Base-by-base conservation (phyloP, 352 stramenopile genomes). In the Phytopythium aichiense region DNA sequence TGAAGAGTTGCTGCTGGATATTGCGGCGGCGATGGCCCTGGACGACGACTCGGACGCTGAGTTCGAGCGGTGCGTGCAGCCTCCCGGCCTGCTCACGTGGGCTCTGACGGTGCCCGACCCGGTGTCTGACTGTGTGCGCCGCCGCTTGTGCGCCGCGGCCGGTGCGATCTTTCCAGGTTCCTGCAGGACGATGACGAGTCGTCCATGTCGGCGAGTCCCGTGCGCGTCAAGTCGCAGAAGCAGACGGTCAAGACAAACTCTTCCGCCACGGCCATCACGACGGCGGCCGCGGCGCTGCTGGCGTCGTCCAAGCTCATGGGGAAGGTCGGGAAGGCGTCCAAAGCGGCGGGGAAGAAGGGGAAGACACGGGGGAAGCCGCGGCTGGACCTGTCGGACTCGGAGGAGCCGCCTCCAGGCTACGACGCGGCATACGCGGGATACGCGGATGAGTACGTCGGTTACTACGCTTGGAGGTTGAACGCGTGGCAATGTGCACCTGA, bases 331-430 rank as follows among this genome's bases (percentile, higher is more conserved):
- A 76, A 71, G 43, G 61, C 18, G 18, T 57, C 63, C 40, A 67
- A 56, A 22, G 61, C 65, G 53, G 18, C 63, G 68, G 50, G 68
- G 53, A 72, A 75, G 37, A 69, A 69, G 51, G 56, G 28, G 46
- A 61, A 56, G 15, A 72, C 67, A 35, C 64, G 52, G 35, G 64
- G 42, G 16, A 77, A 63, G 22, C 71, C 67, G 58, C 61, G 22
- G 28, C 68, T 5, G n/a, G 52, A 66, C 12, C 66, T 72, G 33
- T 79, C 72, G 2, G 77, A 87, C 48, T 79, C 69, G 9, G 79
- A 89, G 5, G 79, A 84, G 16, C 63, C 77, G 9, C 82, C 82
- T 18, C 82, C 82, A 1, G 81, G 68, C 48, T 91, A 91, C 33
- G 82, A 81, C 58, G 78, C 74, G 28, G 43, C 60, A 7, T 25